These are phyloP conservation scores for Mollisiaceae sp. DNA, from an alignment of 2,329 filamentous ascomycete species.

Conservation along the genomic window DNA sequence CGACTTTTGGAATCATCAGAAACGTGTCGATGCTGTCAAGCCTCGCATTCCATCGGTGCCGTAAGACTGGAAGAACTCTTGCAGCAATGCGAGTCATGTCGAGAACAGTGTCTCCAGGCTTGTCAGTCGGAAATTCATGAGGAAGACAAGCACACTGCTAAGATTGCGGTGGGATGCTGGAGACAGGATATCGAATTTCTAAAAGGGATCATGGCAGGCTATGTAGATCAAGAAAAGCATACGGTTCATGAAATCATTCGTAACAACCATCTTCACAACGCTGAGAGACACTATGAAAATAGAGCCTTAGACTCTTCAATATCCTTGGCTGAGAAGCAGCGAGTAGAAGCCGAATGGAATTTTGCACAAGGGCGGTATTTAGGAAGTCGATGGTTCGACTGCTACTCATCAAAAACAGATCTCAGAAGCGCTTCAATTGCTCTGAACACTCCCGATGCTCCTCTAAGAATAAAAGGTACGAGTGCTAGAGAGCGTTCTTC, in stretches of 20 bases:
- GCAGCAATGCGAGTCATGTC: too few relatives aligned
- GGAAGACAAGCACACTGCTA: too few relatives aligned
- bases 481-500: not conserved
- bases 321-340: not conserved
- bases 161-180: too few relatives aligned
- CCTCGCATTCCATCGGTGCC: too few relatives aligned
- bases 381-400: not conserved
- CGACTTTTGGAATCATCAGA: too few relatives aligned
- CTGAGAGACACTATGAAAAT: not conserved
- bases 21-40: too few relatives aligned
- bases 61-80: too few relatives aligned
- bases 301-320: not conserved
- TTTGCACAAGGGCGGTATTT: not conserved
- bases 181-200: not conserved
- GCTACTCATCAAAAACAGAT: not conserved
- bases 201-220: not conserved
- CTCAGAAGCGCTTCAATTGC: not conserved
- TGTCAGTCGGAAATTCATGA: too few relatives aligned
- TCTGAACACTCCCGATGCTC: not conserved
- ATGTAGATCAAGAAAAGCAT: not conserved
- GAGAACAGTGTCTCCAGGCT: too few relatives aligned
- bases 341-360: not conserved
- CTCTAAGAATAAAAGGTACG: not conserved
- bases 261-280: not conserved
- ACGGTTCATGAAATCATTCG: not conserved